Conservation (phyloP, 495 filamentous ascomycete genomes). For the Penicillium macrosclerotiorum region DNA sequence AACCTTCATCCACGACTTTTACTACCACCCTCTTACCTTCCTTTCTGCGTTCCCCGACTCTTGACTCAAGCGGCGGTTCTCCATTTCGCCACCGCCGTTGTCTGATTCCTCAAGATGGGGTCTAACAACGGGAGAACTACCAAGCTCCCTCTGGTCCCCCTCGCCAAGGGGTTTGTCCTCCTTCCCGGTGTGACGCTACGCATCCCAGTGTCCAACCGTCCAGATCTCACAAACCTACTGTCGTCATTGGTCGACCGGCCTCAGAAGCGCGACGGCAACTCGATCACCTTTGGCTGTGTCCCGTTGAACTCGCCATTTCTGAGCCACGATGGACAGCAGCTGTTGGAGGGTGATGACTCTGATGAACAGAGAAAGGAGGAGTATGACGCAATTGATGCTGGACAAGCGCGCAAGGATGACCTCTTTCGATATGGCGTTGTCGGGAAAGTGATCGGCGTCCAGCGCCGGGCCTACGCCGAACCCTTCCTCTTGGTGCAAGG, state of each 20-base stretch:
- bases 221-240: constrained; percentile 80
- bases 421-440: constrained; percentile 74
- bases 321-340: constrained; percentile 64
- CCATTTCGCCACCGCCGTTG: constrained; percentile 4
- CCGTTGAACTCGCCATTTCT: constrained; percentile 71
- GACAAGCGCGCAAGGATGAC: constrained; percentile 63
- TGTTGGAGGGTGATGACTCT: constrained; percentile 54
- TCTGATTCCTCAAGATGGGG: constrained; percentile 32
- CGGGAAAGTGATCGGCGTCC: constrained; percentile 79
- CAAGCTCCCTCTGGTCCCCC: constrained; percentile 70
- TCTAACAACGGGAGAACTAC: constrained; percentile 43
- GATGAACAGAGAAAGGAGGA: constrained; percentile 39
- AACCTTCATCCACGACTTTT: constrained; percentile 1
- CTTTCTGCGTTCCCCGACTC: neutral
- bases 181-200: constrained; percentile 77
- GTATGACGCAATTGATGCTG: constrained; percentile 51
- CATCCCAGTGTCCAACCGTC: constrained; percentile 71
- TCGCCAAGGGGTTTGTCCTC: constrained; percentile 71
- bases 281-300: constrained; percentile 76
- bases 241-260: constrained; percentile 69
- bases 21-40: constrained; percentile 3
- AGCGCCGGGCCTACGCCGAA: constrained; percentile 74
- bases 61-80: too few relatives aligned
- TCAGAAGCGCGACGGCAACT: constrained; percentile 59
- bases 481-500: constrained; percentile 85